A percentile compares a stretch with the other conserved stretches of the same genome.
phyloP scores from a whole-genome alignment of 768 basidiomycete genomes.

The Lepiota venenata region DNA sequence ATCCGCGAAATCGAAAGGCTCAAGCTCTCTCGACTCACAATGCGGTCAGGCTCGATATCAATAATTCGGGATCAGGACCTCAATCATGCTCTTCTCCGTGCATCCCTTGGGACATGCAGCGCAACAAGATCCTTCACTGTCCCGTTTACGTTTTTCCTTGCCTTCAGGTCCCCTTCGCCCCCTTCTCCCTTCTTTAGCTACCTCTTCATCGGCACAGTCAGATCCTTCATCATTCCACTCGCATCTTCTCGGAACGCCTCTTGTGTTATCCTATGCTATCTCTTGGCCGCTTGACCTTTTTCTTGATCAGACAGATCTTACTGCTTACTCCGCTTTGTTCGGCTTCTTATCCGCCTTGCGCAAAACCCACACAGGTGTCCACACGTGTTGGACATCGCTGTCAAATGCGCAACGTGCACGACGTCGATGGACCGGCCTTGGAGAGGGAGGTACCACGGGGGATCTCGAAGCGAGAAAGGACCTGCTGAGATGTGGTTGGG shows the following conservation, averaged over 20 bases:
- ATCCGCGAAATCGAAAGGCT: slow-evolving; percentile 86
- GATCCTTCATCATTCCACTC: slow-evolving; percentile 62
- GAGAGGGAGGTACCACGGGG: slow-evolving; percentile 79
- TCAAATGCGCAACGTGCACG: slow-evolving; percentile 84
- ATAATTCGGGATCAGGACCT: slow-evolving; percentile 92
- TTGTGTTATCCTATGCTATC: slow-evolving; percentile 66
- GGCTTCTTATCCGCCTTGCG: slow-evolving; percentile 81
- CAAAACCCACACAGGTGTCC: slow-evolving; percentile 78
- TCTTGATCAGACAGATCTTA: slow-evolving; percentile 70
- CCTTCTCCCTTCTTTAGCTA: slow-evolving; percentile 68
- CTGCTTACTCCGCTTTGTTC: slow-evolving; percentile 74
- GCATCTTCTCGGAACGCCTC: slow-evolving; percentile 75
- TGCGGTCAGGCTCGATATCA: slow-evolving; percentile 57
- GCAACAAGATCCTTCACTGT: slow-evolving; percentile 78
- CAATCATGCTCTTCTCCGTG: slow-evolving; percentile 81
- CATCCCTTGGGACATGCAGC: slow-evolving; percentile 87
- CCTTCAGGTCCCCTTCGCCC: slow-evolving; percentile 82
- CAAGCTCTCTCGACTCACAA: slow-evolving; percentile 72
- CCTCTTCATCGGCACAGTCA: slow-evolving; percentile 33
- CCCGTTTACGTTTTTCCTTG: slow-evolving; percentile 70
- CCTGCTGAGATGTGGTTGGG: slow-evolving; percentile 81
- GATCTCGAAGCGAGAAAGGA: slow-evolving; percentile 62
- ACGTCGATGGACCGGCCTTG: slow-evolving; percentile 81
- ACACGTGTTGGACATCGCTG: slow-evolving; percentile 80
- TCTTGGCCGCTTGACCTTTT: slow-evolving; percentile 91